Percentiles rank a stretch among this genome's conserved stretches.
Evolutionary conservation across 202 grass and related monocot species (phyloP).

Genomic region (Zizania palustris): DNA sequence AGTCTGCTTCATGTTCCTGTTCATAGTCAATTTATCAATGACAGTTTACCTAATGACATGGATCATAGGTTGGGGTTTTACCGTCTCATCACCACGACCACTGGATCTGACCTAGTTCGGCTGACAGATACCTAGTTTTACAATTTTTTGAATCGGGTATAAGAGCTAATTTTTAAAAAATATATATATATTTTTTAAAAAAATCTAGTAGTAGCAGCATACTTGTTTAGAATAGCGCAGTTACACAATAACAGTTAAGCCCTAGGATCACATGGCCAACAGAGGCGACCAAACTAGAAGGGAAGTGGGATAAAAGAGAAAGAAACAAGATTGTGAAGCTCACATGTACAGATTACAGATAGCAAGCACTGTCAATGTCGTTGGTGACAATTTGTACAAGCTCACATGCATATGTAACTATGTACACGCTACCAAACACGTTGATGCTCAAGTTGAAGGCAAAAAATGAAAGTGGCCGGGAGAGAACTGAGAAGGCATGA

Average conservation of each 20-base stretch:
- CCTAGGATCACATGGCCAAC: background rate
- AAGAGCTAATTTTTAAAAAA: too few species aligned
- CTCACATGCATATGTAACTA: conserved; percentile 26
- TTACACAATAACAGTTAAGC: conserved; percentile 18
- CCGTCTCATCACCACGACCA: conserved; percentile 71
- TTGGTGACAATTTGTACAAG: conserved; percentile 46
- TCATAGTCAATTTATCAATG: conserved; percentile 10
- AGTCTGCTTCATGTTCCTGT: background rate
- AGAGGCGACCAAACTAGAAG: background rate
- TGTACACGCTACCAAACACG: background rate
- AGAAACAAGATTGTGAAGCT: background rate
- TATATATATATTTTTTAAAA: too few species aligned
- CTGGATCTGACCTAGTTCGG: conserved; percentile 57
- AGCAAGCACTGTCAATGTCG: background rate
- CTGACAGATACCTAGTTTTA: too few species aligned
- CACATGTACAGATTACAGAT: background rate
- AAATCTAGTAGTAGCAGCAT: background rate
- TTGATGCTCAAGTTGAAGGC: background rate
- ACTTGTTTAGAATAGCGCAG: background rate
- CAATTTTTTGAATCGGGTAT: too few species aligned
- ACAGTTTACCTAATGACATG: background rate
- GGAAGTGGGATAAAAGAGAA: background rate
- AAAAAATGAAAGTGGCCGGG: background rate
- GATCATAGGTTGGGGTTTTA: conserved; percentile 32
- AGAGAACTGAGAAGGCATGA: background rate